phyloP scores from a whole-genome alignment of 192 early-diverging fungal species.

The Phycomyces nitens region DNA sequence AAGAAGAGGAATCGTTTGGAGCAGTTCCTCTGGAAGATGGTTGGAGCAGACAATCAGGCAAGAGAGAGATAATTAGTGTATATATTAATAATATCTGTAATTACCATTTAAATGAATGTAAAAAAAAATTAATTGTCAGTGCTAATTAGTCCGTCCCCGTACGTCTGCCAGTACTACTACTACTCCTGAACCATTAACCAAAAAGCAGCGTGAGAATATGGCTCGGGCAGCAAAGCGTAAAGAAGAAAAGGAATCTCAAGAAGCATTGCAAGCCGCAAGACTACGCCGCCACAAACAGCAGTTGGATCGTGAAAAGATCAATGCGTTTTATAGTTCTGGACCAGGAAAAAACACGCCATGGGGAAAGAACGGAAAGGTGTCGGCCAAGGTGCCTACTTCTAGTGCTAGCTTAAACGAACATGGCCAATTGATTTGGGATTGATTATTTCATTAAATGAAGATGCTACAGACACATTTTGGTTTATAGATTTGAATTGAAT shows the following conservation, averaged over 20 bases:
- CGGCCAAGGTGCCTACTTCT: conserved; percentile 27
- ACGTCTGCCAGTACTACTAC: neutral
- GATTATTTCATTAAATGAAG: neutral
- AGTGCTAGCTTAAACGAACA: conserved; percentile 33
- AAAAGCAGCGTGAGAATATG: conserved; percentile 61
- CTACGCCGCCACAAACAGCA: conserved; percentile 53
- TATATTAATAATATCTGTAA: too few species aligned
- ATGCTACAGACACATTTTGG: neutral
- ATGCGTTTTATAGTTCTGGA: conserved; percentile 42
- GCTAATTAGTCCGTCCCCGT: neutral
- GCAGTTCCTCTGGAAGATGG: conserved; percentile 27
- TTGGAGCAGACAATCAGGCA: conserved; percentile 19
- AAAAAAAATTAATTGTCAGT: neutral
- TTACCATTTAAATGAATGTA: conserved; percentile 4
- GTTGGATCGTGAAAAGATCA: conserved; percentile 39
- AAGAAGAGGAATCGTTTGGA: neutral
- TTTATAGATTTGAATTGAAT: neutral
- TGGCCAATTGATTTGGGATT: conserved; percentile 48
- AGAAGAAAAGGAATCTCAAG: conserved; percentile 45
- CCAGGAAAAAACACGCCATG: conserved; percentile 39
- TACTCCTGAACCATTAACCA: conserved; percentile 45
- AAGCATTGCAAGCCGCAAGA: conserved; percentile 54
- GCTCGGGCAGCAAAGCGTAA: conserved; percentile 52
- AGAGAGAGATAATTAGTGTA: neutral
- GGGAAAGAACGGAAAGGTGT: conserved; percentile 22